Evolutionary conservation across 352 stramenopile genomes (phyloP), one percentile per base, ranked within the genome.

Genomic region (Phytophthora macrochlamydospora): DNA sequence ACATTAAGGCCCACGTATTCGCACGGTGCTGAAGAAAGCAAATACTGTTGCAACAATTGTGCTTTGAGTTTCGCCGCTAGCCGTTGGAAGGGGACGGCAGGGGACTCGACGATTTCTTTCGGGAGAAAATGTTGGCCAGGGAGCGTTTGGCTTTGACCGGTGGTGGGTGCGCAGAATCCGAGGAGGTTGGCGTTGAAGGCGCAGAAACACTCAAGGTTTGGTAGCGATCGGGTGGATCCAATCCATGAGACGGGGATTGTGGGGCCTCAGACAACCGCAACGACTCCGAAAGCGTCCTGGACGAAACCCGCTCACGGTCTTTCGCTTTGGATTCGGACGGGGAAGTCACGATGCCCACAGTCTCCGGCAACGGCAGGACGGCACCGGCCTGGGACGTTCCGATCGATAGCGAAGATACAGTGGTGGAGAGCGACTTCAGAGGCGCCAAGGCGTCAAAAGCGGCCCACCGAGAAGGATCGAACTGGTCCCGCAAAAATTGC

Each of bases 1-100:
- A 96, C 64, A 92, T 96, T 58, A 94, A 94, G 57, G 80, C 86
- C 11, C 88, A 96, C 51, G 86, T 94, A 29, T 90, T 94, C 40
- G 83, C 86, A 14, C 81, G 73, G 29, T 84, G 80, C 4, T 89
- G 78, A 72, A 28, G 4, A 14, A 24, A 43, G 18, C 18, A 29
- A 28, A 1, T 28, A 48, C 12, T 3, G 8, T 7, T 48, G 12
- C 42, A 48, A 54, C 9, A 37, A 43, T 9, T 48, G 0, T 33
- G 7, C 8, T 35, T 32, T 11, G 2, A n/a, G 6, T 38, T n/a
- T 11, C 54, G 53, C 29, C 62, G 48, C 18, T 24, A 24, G 18
- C 18, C 18, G 18, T 24, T 24, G 18, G 59, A 57, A 4, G 62
- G 61, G 35, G 62, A 61, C 14, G 69, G 46, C 24, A 62, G 33